Evolutionary conservation across 202 grass and related monocot species (phyloP).

Genomic region (Schoenoplectus tabernaemontani): DNA sequence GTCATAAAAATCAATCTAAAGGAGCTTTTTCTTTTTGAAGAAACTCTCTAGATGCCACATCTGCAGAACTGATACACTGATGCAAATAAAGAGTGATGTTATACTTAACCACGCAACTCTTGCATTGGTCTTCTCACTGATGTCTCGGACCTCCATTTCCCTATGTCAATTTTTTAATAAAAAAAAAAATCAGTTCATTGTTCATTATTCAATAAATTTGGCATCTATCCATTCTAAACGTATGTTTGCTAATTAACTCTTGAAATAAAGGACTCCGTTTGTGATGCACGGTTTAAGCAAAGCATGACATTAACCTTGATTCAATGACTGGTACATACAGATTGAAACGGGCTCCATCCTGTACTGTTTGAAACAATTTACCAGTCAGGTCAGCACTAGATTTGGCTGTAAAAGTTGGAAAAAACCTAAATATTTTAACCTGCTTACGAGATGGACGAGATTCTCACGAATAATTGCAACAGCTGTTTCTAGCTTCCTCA

Average conservation of each 20-base stretch:
- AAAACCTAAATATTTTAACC: slow-evolving; percentile 20
- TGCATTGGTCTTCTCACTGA: slow-evolving; percentile 61
- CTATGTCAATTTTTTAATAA: slow-evolving; percentile 50
- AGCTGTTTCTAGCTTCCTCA: slow-evolving; percentile 61
- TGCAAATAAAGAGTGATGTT: slow-evolving; percentile 54
- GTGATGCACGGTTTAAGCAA: neutral
- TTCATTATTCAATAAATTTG: neutral
- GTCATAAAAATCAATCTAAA: slow-evolving; percentile 31
- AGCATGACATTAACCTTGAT: neutral
- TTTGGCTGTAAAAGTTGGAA: neutral
- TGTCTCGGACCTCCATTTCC: slow-evolving; percentile 55
- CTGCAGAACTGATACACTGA: slow-evolving; percentile 47
- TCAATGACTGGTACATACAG: neutral
- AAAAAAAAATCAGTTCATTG: neutral
- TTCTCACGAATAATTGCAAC: slow-evolving; percentile 51
- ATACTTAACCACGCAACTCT: slow-evolving; percentile 64
- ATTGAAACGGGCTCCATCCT: neutral
- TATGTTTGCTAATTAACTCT: neutral
- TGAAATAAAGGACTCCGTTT: neutral
- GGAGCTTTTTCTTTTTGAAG: slow-evolving; percentile 78
- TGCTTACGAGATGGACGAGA: slow-evolving; percentile 45
- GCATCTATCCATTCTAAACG: neutral
- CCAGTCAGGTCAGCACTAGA: neutral
- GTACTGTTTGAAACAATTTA: neutral
- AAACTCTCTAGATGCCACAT: slow-evolving; percentile 50